These are phyloP conservation scores for Breynia disticha DNA, from an alignment of 441 rosid genomes.

Conservation along the genomic window DNA sequence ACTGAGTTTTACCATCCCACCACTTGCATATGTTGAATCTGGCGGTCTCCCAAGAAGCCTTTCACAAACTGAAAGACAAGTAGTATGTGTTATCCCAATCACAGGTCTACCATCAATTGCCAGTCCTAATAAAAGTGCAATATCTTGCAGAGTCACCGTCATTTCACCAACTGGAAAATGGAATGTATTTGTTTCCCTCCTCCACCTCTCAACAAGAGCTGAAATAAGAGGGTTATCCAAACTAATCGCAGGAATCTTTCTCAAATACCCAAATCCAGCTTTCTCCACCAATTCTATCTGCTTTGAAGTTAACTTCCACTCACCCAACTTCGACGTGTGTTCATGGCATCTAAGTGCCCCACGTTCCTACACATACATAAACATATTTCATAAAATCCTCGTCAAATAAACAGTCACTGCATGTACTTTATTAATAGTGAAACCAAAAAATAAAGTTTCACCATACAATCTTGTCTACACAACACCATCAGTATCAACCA, in stretches of 20 bases:
- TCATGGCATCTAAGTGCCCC: conserved; percentile 98
- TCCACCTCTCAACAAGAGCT: conserved; percentile 92
- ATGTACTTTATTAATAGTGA: no score
- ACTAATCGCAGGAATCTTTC: conserved; percentile 91
- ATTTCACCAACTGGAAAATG: conserved; percentile 85
- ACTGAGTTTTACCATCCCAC: conserved; percentile 98
- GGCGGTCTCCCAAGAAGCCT: conserved; percentile 66
- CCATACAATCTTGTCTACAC: no score
- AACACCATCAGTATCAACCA: no score
- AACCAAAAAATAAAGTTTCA: no score
- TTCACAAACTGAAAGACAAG: conserved; percentile 57
- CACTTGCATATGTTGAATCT: conserved; percentile 60
- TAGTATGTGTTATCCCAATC: conserved; percentile 74
- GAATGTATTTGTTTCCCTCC: conserved; percentile 92
- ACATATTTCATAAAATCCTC: neutral
- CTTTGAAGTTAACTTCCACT: conserved; percentile 69
- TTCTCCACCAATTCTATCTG: conserved; percentile 78
- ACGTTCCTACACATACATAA: conserved; percentile 45
- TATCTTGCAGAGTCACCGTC: conserved; percentile 88
- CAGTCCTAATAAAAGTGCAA: conserved; percentile 68
- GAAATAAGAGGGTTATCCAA: conserved; percentile 94
- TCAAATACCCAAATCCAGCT: conserved; percentile 84
- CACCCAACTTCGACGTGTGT: conserved; percentile 90
- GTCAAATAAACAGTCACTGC: neutral
- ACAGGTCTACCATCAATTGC: conserved; percentile 94